These are phyloP conservation scores for Teratosphaeria zuluensis DNA, from an alignment of 2,329 filamentous ascomycete genomes.

Conservation along the genomic window DNA sequence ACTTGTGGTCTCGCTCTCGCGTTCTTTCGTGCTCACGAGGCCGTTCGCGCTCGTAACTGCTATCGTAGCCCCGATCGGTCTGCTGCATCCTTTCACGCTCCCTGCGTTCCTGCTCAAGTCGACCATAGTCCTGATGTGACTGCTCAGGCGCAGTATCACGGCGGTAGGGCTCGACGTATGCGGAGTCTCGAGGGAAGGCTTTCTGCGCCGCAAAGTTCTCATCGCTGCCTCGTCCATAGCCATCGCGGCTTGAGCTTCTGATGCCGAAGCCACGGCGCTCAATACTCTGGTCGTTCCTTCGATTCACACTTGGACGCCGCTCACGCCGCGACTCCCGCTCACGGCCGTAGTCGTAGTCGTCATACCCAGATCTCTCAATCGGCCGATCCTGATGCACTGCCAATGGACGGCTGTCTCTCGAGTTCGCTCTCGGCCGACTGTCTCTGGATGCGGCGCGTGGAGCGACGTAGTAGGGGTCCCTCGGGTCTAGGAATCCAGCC, in stretches of 20 bases:
- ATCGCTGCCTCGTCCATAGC: constrained; percentile 27
- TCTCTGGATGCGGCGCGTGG: constrained; percentile 22
- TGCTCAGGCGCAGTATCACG: constrained; percentile 19
- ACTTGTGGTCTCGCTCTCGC: constrained; percentile 18
- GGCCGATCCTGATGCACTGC: constrained; percentile 41
- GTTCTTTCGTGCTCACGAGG: constrained; percentile 17
- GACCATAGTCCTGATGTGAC: constrained; percentile 11
- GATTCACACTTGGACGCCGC: constrained; percentile 27
- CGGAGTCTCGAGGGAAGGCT: constrained; percentile 22
- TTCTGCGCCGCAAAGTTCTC: constrained; percentile 31
- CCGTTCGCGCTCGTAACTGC: constrained; percentile 16
- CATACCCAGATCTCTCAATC: constrained; percentile 29
- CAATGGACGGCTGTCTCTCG: constrained; percentile 20
- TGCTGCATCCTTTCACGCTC: constrained; percentile 16
- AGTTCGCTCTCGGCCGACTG: constrained; percentile 26
- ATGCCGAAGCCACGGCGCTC: constrained; percentile 41
- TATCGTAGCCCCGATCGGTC: constrained; percentile 15
- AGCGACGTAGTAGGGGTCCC: constrained; percentile 30
- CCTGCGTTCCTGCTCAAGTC: constrained; percentile 1
- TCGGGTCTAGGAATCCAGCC: constrained; percentile 14
- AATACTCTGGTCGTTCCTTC: constrained; percentile 33
- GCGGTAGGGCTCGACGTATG: constrained; percentile 18
- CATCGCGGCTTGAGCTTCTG: constrained; percentile 21
- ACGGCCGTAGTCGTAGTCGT: constrained; percentile 22
- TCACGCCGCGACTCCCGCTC: constrained; percentile 19